Evolutionary conservation across 1,284 basidiomycete genomes (phyloP).

Genomic region (Volvariella volvacea): DNA sequence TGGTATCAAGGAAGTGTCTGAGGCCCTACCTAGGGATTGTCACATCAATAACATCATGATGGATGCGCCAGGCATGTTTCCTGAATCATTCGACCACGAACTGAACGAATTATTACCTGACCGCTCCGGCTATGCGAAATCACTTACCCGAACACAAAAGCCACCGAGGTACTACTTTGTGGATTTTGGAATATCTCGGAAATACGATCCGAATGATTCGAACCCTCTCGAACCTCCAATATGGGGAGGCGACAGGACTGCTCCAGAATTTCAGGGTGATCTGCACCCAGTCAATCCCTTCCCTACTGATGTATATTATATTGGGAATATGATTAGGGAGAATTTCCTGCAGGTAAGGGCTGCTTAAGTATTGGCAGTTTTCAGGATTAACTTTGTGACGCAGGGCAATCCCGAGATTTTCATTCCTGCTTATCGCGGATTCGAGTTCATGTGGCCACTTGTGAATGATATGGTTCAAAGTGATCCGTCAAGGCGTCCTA

Average conservation of each 20-base stretch:
- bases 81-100: slow-evolving; percentile 18
- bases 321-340: slow-evolving; percentile 25
- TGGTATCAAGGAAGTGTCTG: too few relatives aligned
- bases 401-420: too few relatives aligned
- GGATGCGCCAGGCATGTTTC: slow-evolving; percentile 21
- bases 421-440: slow-evolving; percentile 9
- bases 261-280: slow-evolving; percentile 5
- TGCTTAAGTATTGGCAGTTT: slow-evolving; percentile 2
- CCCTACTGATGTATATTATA: slow-evolving; percentile 27
- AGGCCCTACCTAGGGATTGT: slow-evolving; percentile 28
- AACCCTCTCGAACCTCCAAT: slow-evolving; percentile 15
- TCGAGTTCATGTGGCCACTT: slow-evolving; percentile 26
- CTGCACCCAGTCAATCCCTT: slow-evolving; percentile 22
- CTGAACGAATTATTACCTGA: slow-evolving; percentile 7
- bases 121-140: neutral
- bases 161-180: slow-evolving; percentile 26
- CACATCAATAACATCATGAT: slow-evolving; percentile 30
- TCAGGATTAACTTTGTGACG: neutral
- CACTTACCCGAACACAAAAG: slow-evolving; percentile 18
- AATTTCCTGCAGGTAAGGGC: slow-evolving; percentile 14
- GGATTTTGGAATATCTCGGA: slow-evolving; percentile 24
- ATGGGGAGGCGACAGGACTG: slow-evolving; percentile 6
- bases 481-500: slow-evolving; percentile 24
- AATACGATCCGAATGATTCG: slow-evolving; percentile 14
- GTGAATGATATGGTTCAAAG: slow-evolving; percentile 23